Evolutionary conservation across 108 stramenopile genomes (phyloP), one percentile per base, ranked within the genome.

Genomic region (Nitzschia sp.): DNA sequence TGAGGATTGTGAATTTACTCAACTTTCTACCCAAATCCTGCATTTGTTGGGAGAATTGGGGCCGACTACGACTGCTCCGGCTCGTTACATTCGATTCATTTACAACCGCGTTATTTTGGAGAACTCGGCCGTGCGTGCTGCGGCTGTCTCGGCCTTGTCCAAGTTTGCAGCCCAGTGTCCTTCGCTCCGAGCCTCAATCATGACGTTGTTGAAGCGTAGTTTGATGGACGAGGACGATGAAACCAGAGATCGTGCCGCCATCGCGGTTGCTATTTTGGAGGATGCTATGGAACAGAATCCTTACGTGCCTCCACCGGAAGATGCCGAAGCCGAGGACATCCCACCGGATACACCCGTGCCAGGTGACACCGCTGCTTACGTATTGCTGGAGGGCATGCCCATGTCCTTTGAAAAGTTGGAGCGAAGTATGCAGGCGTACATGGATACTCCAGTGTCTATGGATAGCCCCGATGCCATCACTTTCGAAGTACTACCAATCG

Each of bases 91-190:
- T 68, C 92, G 98, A 27, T 97, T 96, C 73, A 88, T 98, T 56
- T 98, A 97, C 90, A 98, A 98, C 84, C 89, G 97, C 35, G 88
- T 98, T 53, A 97, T 98, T 62, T 69, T 98, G 45, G 97, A 97
- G 73, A 96, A 96, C 61, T 89, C 95, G 3, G 80, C 85, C 22
- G 95, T 98, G 1, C 86, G 97, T 30, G 97, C 97, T 3, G 96
- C 97, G 1, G 96, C 97, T 22, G 90, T 98, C 19, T 71, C 87
- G 2, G 84, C 96, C 0, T 78, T 98, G 26, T 72, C 87, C 32
- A 93, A 95, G 77, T 97, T 97, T 78, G 97, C 89, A 6, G 89
- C 95, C 5, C 60, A 67, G 26, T 88, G 96, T 33, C 96, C 96
- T 6, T 81, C 80, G 1, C 86, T 98, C 1, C 70, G 96, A 26